phyloP scores from a whole-genome alignment of 805 yeast genomes.

The Maudiozyma serrabonitensis region DNA sequence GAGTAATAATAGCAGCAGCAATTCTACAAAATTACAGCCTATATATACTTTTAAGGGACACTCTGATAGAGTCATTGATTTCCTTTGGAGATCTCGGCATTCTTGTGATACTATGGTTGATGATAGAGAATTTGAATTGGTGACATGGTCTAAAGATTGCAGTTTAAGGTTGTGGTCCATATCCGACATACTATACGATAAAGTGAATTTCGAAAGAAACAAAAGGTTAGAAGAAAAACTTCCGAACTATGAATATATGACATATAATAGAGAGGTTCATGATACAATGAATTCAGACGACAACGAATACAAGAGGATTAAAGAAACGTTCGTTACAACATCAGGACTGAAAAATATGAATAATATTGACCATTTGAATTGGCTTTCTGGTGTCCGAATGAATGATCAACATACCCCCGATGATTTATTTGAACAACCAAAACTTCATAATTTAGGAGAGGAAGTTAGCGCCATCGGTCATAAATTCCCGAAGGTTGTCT shows the following conservation, averaged over 20 bases:
- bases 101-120: slow-evolving; percentile 36
- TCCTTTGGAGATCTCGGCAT: slow-evolving; percentile 72
- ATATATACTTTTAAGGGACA: slow-evolving; percentile 68
- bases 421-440: slow-evolving; percentile 27
- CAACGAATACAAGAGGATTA: slow-evolving; percentile 25
- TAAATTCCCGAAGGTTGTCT: slow-evolving; percentile 75
- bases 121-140: slow-evolving; percentile 80
- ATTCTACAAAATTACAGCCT: slow-evolving; percentile 34
- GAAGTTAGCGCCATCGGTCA: slow-evolving; percentile 84
- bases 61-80: slow-evolving; percentile 74
- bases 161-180: slow-evolving; percentile 79
- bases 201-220: slow-evolving; percentile 35
- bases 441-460: slow-evolving; percentile 69
- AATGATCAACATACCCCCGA: slow-evolving; percentile 32
- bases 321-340: slow-evolving; percentile 33
- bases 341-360: slow-evolving; percentile 29
- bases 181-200: slow-evolving; percentile 38
- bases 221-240: slow-evolving; percentile 30
- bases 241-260: slow-evolving; percentile 36
- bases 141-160: slow-evolving; percentile 89
- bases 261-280: slow-evolving; percentile 46
- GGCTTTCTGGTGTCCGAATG: slow-evolving; percentile 90
- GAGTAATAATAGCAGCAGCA: not conserved
- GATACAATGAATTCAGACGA: slow-evolving; percentile 14
- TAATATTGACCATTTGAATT: slow-evolving; percentile 61